Evolutionary conservation across 768 basidiomycete genomes (phyloP), one percentile per base, ranked within the genome.

Genomic region (Amanita pallidorosea): DNA sequence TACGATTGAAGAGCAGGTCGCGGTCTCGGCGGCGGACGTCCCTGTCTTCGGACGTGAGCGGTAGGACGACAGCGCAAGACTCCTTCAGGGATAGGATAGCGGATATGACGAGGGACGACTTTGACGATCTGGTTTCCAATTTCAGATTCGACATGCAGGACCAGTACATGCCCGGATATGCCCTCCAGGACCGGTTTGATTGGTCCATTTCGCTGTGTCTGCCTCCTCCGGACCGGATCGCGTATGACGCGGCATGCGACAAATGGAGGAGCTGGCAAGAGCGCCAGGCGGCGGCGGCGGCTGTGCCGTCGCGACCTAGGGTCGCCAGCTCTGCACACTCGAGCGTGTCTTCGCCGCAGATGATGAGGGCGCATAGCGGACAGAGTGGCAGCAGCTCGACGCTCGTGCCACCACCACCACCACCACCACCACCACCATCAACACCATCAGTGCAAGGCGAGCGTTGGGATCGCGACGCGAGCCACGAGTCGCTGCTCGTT

Each of bases 111-210:
- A 64, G 84, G 53, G 70, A 75, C 37, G 80, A 84, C 41, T 85
- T 84, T 55, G 81, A 86, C 55, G 68, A 65, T 27, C 63, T 83
- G 25, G 58, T 85, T 53, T 64, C 60, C 35, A 69, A 73, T 52
- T 86, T 84, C 55, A 75, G 81, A 33, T 61, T 83, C 60, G 83
- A 83, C 60, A 85, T 85, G 83, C 68, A 73, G 55, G 77, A 82
- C 54, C 72, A 74, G 57, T 77, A 77, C 56, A 67, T 68, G 7
- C 60, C 81, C 5, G 69, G 70, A 29, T 58, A 61, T 51, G 67
- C 70, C 3, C 63, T 81, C 7, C 62, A 72, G 46, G 71, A 76
- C 23, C 68, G 72, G 4, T 76, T 81, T 53, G 63, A 66, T 40
- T 81, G 82, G 77, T 56, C 61, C 25, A 59, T 68, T 8, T 65